Evolutionary conservation across 2,329 filamentous ascomycete species (phyloP), one percentile per base, ranked within the genome.

Genomic region (Alternaria solani): DNA sequence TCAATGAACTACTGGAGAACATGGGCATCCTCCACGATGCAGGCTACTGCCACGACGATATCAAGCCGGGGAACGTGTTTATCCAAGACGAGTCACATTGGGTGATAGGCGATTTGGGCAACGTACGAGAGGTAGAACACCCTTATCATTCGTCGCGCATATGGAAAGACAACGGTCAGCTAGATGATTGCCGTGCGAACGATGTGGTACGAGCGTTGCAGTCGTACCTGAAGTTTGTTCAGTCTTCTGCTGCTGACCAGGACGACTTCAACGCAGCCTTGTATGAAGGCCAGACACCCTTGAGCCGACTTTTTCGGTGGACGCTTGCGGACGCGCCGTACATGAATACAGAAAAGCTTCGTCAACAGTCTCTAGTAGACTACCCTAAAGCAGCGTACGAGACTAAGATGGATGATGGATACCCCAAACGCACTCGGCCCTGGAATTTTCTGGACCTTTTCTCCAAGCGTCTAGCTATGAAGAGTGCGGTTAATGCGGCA

Each of bases 41-140:
- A 12, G 74, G 75, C 14, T 74, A 71, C 41, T 79, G 78, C 60
- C 78, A 80, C 55, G 74, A 80, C 62, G 77, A 80, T 42, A 61
- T 79, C 44, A 79, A 79, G 57, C 70, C 72, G 0, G 62, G 63
- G 51, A 79, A 79, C 42, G 67, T 80, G 34, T 76, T 78, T 32
- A 55, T 75, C 7, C 39, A 62, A 47, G 60, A 66, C 9, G 34
- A 61, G 5, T 49, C 57, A 3, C 55, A 69, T 25, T 79, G 74
- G 75, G 53, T 77, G 7, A 59, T 78, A 2, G 77, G 73, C 32
- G 78, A 79, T 49, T 65, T 79, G 7, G 77, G 78, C 2, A 79
- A 77, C 25, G 62, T 78, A 7, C 69, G 76, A 14, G 59, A 78
- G 5, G 7, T 70, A 0, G 34, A 59, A 2, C 77, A 79, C 52